Percentiles rank a stretch among this genome's conserved stretches.
phyloP scores from a whole-genome alignment of 1,139 yeast genomes.

The Magnusiomyces sp. region DNA sequence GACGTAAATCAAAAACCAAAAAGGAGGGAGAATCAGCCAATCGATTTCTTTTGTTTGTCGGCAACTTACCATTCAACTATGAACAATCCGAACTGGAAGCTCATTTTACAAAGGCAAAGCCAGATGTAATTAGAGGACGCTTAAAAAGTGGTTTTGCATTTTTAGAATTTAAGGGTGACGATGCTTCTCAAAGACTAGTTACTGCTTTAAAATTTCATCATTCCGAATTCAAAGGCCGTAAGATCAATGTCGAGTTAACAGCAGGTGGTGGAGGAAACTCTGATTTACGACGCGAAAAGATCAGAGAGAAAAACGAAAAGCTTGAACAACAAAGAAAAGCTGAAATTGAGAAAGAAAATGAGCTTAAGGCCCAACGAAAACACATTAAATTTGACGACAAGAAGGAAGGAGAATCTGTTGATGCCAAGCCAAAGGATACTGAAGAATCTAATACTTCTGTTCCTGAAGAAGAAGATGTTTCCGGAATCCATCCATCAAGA shows the following conservation, averaged over 20 bases:
- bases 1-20: conserved; percentile 12
- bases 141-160: conserved; percentile 84
- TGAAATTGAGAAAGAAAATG: conserved; percentile 38
- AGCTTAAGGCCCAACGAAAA: conserved; percentile 10
- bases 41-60: conserved; percentile 82
- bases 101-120: conserved; percentile 71
- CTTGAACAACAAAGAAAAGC: conserved; percentile 36
- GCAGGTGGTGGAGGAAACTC: conserved; percentile 99
- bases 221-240: conserved; percentile 54
- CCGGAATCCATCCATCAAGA: conserved; percentile 53
- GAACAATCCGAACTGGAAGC: conserved; percentile 51
- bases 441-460: neutral
- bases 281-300: conserved; percentile 55
- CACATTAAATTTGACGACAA: conserved; percentile 3
- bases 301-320: conserved; percentile 70
- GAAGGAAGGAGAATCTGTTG: neutral
- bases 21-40: conserved; percentile 41
- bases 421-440: neutral
- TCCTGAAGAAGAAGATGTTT: conserved; percentile 16
- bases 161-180: conserved; percentile 64
- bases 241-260: conserved; percentile 88
- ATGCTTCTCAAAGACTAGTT: conserved; percentile 63
- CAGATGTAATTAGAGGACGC: conserved; percentile 70
- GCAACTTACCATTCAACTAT: conserved; percentile 74
- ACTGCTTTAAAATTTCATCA: conserved; percentile 79